These are phyloP conservation scores for Boehmeria nivea DNA, from an alignment of 306 rosid genomes.

Conservation along the genomic window DNA sequence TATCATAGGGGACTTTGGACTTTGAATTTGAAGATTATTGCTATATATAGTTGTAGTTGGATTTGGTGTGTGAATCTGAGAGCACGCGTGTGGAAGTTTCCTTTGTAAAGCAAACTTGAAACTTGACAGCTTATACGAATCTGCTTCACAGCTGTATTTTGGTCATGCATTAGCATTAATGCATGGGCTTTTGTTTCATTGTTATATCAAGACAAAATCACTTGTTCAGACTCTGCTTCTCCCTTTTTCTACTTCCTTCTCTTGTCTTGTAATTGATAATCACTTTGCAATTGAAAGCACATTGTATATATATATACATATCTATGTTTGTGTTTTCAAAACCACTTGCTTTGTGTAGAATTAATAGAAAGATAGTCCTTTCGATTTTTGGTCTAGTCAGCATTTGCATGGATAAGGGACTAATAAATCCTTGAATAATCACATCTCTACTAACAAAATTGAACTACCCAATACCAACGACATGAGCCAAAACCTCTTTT, in stretches of 20 bases:
- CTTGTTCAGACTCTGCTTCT: no score
- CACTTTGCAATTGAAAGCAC: no score
- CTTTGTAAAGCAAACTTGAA: background rate
- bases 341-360: background rate
- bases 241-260: no score
- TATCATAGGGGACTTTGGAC: no score
- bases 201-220: no score
- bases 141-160: conserved; percentile 6
- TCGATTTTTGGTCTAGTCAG: background rate
- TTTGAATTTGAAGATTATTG: background rate
- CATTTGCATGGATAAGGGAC: background rate
- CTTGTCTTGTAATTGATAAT: no score
- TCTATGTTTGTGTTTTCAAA: no score
- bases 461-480: no score
- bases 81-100: background rate
- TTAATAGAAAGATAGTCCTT: background rate
- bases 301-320: no score
- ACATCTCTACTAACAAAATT: no score
- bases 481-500: no score
- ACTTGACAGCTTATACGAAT: background rate
- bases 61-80: background rate
- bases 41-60: no score
- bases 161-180: background rate
- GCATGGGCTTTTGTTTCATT: background rate
- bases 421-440: background rate